Base-by-base conservation (phyloP, 2,329 filamentous ascomycete species). In the Gaeumannomyces sp. region DNA sequence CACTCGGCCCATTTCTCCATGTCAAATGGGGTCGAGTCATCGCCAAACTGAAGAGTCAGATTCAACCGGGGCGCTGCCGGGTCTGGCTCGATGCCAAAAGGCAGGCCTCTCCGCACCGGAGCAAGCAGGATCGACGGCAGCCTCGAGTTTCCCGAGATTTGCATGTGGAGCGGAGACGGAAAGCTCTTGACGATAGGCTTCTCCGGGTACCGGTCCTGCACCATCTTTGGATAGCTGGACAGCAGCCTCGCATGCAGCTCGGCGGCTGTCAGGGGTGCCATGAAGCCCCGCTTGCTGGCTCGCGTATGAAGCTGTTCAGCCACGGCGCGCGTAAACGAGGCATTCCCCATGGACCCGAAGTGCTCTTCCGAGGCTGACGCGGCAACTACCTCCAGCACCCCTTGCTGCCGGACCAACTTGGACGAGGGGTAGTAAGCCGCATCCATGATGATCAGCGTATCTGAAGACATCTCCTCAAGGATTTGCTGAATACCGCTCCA, bases 371-470 rank as follows among this genome's bases (percentile, higher is more conserved):
- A 82, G 1, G 81, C 78, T 4, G 82, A 81, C 0, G 84, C 83
- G 6, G 84, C 83, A 60, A 87, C 77, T 19, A 87, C 72, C 70
- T 87, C 84, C 62, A 87, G 72, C 11, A 85, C 80, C 2, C 84
- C 84, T 61, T 78, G 78, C 63, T 81, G 80, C 7, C 83, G 80
- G 35, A 79, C 75, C 70, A 83, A 80, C 67, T 78, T 81, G 2
- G 81, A 80, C 11, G 82, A 82, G 1, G 83, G 83, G 63, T 83
- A 86, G 70, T 85, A 86, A 0, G 82, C 81, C 7, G 83, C 80
- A 72, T 87, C 84, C 82, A 87, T 84, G 45, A 87, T 75, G 64
- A 87, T 78, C 27, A 87, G 75, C 5, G 81, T 83, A 70, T 87
- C 84, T 3, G 83, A 79, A 35, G 76, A 77, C 2, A 83, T 81